Base-by-base conservation (phyloP, 192 early-diverging fungal species). In the Coemansia reversa region DNA sequence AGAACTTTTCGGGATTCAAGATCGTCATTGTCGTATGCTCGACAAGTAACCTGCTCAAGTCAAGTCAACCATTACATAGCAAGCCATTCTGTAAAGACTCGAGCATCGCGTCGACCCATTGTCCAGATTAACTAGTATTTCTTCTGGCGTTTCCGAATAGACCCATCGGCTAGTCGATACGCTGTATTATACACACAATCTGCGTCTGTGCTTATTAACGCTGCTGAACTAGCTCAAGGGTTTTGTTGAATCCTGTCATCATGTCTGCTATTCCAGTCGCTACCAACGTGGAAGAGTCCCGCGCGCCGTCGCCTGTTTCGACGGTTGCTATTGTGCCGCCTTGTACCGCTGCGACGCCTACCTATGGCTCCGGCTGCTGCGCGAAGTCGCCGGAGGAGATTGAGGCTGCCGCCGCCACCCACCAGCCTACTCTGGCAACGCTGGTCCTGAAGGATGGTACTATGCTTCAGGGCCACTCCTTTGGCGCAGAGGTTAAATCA, bases 381-480 rank as follows among this genome's bases (percentile, higher is more conserved):
- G 79, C 74, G 63, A 72, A 67, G 67, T 59, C 63, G 5, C 59
- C 74, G 20, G 74, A 74, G 29, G 77, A 80, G 65, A 59, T 72
- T 53, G 64, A 62, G 61, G 63, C 75, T 60, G 52, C 65, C 35
- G 62, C 54, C 53, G 51, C 39, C 28, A 49, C 49, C 49, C 48
- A 67, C 24, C 54, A 53, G 50, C 79, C 79, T 16, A 72, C 79
- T 22, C 47, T 73, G 22, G 89, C 89, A 7, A 83, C 91, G n/a
- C 81, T 99, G 57, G 85, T 90, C 33, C 84, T 97, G 30, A 83
- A 92, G 55, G 94, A 98, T 81, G 96, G 94, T 30, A 81, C 90
- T 22, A 83, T 87, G 48, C 91, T 86, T 70, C 86, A 93, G 64
- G 97, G 95, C 62, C 83, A 92, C 70, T 95, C 93, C n/a, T 99